Percentiles rank a stretch among this genome's conserved stretches.
These are phyloP conservation scores for Vaccinium corymbosum DNA, from an alignment of 148 eudicot species.

Conservation along the genomic window DNA sequence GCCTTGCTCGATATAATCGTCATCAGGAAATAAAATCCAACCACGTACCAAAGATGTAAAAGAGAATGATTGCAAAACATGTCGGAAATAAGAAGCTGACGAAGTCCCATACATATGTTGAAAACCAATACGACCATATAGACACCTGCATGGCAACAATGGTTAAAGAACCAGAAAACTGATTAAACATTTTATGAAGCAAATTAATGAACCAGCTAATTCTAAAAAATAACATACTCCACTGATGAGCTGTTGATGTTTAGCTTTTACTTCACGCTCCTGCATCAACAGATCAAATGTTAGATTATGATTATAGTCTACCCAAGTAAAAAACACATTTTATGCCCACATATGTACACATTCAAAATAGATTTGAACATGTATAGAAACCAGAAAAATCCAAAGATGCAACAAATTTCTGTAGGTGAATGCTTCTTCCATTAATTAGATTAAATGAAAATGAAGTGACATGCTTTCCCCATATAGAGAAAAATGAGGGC, in stretches of 20 bases:
- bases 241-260: constrained; percentile 96
- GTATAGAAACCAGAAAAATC: neutral
- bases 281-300: constrained; percentile 32
- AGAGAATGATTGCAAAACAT: constrained; percentile 72
- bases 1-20: neutral
- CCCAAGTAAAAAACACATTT: neutral
- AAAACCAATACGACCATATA: constrained; percentile 77
- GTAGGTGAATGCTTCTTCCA: neutral
- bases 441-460: neutral
- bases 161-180: neutral
- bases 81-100: constrained; percentile 93
- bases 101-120: constrained; percentile 91
- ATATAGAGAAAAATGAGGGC: neutral
- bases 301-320: neutral
- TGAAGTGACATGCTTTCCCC: neutral
- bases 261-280: constrained; percentile 97
- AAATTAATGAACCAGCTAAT: neutral
- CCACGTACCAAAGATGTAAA: constrained; percentile 75
- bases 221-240: constrained; percentile 51
- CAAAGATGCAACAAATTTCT: neutral
- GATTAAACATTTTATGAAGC: neutral
- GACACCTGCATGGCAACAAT: constrained; percentile 59
- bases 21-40: constrained; percentile 5
- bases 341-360: neutral
- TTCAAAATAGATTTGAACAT: neutral